A percentile compares a stretch with the other conserved stretches of the same genome.
phyloP scores from a whole-genome alignment of 2,329 filamentous ascomycete genomes.

The Sodiomyces alkalinus region DNA sequence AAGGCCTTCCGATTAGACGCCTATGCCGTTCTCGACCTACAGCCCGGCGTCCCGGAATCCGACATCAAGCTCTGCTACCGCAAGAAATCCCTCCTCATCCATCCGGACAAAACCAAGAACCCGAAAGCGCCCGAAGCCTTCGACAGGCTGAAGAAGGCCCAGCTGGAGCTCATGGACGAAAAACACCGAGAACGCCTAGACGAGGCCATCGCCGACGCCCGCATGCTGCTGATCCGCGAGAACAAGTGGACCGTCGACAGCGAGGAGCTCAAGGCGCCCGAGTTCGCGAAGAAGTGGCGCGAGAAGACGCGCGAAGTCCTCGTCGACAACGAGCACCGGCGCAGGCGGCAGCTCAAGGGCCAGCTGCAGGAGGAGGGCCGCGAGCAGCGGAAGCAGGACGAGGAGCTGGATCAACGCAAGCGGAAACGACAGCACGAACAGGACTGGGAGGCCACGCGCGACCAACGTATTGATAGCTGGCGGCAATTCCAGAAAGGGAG shows the following conservation, averaged over 20 bases:
- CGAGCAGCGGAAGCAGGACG: constrained; percentile 72
- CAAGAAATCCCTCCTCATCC: constrained; percentile 96
- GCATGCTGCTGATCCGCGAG: constrained; percentile 86
- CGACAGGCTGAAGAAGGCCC: constrained; percentile 89
- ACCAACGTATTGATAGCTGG: constrained; percentile 88
- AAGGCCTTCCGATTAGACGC: constrained; percentile 67
- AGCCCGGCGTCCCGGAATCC: constrained; percentile 85
- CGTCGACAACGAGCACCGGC: constrained; percentile 79
- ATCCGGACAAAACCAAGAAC: constrained; percentile 95
- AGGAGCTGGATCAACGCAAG: constrained; percentile 67
- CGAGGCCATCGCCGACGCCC: constrained; percentile 89
- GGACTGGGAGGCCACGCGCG: constrained; percentile 87
- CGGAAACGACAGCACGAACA: constrained; percentile 84
- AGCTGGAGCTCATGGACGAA: constrained; percentile 83
- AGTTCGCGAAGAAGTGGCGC: constrained; percentile 75
- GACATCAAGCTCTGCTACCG: constrained; percentile 93
- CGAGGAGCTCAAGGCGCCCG: constrained; percentile 68
- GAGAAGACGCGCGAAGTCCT: constrained; percentile 82
- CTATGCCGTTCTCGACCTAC: constrained; percentile 89
- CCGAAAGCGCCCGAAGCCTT: constrained; percentile 86
- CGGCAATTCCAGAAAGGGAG: constrained; percentile 74
- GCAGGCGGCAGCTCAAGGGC: constrained; percentile 74
- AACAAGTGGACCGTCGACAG: constrained; percentile 86
- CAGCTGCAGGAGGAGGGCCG: constrained; percentile 94
- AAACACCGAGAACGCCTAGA: constrained; percentile 78